phyloP scores from a whole-genome alignment of 2,329 filamentous ascomycete genomes.

The Chaetomium sp. region DNA sequence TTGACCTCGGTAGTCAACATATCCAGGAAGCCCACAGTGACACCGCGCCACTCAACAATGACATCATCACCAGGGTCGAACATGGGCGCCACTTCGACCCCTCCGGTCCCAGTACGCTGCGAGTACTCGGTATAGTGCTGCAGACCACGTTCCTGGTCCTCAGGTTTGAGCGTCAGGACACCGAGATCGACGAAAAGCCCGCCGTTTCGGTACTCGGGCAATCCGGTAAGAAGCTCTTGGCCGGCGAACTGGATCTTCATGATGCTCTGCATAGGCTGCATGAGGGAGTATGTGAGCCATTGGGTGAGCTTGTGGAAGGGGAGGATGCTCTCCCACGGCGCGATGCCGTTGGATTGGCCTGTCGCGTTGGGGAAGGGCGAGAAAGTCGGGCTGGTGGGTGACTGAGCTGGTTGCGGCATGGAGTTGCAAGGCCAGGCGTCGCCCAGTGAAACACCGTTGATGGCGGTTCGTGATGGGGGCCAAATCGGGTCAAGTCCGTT shows the following conservation, averaged over 20 bases:
- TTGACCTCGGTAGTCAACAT: constrained; percentile 55
- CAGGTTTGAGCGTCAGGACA: constrained; percentile 53
- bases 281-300: constrained; percentile 76
- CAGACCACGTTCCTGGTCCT: constrained; percentile 48
- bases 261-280: constrained; percentile 62
- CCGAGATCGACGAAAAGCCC: constrained; percentile 66
- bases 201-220: constrained; percentile 74
- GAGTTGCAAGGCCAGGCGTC: constrained; percentile 91
- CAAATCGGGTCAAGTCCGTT: constrained; percentile 84
- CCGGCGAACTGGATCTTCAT: constrained; percentile 56
- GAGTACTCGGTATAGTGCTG: constrained; percentile 64
- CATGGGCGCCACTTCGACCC: constrained; percentile 57
- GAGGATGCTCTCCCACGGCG: constrained; percentile 77
- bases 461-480: constrained; percentile 81
- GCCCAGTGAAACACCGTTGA: constrained; percentile 84
- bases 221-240: constrained; percentile 61
- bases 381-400: constrained; percentile 54
- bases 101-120: constrained; percentile 67
- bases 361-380: constrained; percentile 50
- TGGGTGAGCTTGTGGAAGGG: constrained; percentile 84
- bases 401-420: constrained; percentile 62
- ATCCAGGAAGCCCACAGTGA: constrained; percentile 63
- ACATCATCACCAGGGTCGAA: constrained; percentile 63
- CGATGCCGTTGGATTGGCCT: constrained; percentile 44
- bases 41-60: constrained; percentile 66